A percentile compares a stretch with the other conserved stretches of the same genome.
These are phyloP conservation scores for Salvia rosmarinus DNA, from an alignment of 257 asterid species.

Conservation along the genomic window DNA sequence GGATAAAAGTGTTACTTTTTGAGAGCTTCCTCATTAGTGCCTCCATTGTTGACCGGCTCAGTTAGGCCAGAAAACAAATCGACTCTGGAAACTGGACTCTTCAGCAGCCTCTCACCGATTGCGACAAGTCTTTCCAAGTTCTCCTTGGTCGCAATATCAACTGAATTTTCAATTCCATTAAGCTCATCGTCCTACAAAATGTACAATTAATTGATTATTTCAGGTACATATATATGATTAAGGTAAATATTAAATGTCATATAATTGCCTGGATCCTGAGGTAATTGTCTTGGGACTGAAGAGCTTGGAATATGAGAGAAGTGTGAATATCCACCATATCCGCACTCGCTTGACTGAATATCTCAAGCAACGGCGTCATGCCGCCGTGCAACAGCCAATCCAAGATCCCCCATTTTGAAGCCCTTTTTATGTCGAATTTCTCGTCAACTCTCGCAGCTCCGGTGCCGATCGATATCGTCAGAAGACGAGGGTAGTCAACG, in stretches of 20 bases:
- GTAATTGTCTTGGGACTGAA: constrained; percentile 40
- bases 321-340: constrained; percentile 60
- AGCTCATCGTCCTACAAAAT: no score
- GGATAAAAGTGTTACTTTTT: no score
- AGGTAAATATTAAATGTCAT: neutral
- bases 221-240: no score
- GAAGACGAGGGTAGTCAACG: constrained; percentile 44
- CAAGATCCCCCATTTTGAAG: constrained; percentile 52
- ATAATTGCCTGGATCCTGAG: constrained; percentile 57
- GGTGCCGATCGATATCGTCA: constrained; percentile 54
- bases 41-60: no score
- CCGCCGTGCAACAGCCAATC: constrained; percentile 47
- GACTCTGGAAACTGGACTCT: no score
- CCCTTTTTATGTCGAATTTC: constrained; percentile 37
- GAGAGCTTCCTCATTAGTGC: no score
- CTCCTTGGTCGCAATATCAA: no score
- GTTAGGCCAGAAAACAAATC: no score
- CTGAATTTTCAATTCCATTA: no score
- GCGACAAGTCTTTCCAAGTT: no score
- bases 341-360: constrained; percentile 47
- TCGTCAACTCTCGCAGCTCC: constrained; percentile 45
- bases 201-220: no score
- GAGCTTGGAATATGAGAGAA: constrained; percentile 47
- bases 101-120: no score
- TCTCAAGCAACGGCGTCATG: constrained; percentile 51